Conservation (phyloP, 768 basidiomycete species). For the Brasilioporus rufonigricans region DNA sequence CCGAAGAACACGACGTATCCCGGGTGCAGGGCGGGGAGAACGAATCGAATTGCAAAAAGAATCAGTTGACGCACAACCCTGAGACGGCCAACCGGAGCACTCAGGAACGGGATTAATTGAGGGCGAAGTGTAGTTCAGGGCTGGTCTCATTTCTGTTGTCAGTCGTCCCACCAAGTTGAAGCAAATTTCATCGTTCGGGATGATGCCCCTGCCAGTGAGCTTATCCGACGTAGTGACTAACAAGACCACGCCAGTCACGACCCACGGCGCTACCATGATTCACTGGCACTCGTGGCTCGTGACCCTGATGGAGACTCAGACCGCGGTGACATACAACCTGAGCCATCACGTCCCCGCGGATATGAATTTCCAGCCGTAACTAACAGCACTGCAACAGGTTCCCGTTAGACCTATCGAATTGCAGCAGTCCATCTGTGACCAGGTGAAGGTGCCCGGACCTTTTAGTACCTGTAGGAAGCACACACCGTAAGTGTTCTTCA, state of each 20-base stretch:
- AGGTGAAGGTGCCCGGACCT: no score
- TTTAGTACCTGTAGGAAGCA: no score
- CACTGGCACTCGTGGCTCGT: no score
- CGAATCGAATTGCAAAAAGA: no score
- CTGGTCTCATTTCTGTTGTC: not conserved
- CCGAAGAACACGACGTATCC: no score
- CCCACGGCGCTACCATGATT: not conserved
- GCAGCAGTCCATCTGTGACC: no score
- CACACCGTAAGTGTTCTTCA: no score
- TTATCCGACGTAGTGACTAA: not conserved
- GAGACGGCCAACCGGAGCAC: not conserved
- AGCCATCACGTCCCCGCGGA: not conserved
- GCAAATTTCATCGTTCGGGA: not conserved
- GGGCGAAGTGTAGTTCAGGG: no score
- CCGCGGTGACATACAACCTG: not conserved
- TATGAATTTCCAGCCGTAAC: not conserved
- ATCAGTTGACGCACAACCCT: no score
- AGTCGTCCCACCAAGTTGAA: not conserved
- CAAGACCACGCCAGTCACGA: not conserved
- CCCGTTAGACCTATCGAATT: not conserved
- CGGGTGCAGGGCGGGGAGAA: no score
- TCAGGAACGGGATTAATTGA: not conserved
- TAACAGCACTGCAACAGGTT: not conserved
- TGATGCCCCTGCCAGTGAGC: no score
- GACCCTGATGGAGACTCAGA: no score